phyloP scores from a whole-genome alignment of 1,284 basidiomycete genomes.

The Ceratobasidium sp. region DNA sequence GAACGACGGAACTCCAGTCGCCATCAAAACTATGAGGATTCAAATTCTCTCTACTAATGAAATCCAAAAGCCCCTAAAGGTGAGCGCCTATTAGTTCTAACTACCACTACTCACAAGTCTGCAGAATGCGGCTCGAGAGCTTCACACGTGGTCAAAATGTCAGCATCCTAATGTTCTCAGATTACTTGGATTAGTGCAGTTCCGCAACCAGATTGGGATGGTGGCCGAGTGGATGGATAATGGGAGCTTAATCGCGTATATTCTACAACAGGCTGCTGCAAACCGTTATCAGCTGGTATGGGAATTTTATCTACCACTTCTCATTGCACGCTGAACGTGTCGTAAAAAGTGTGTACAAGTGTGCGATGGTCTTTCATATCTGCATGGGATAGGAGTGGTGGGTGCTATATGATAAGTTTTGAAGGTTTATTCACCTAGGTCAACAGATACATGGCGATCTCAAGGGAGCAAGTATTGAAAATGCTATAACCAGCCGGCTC shows the following conservation, averaged over 20 bases:
- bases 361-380: neutral
- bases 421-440: neutral
- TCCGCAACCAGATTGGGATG: neutral
- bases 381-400: neutral
- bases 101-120: too few relatives aligned
- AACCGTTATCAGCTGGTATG: neutral
- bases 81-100: neutral
- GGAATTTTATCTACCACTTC: neutral
- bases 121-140: slow-evolving; percentile 2
- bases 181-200: neutral
- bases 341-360: neutral
- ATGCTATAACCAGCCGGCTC: neutral
- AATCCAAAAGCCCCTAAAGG: neutral
- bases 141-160: neutral
- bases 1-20: neutral
- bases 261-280: neutral
- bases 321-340: too few relatives aligned
- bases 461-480: neutral
- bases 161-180: neutral
- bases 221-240: slow-evolving; percentile 1
- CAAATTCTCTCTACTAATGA: neutral
- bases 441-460: slow-evolving; percentile 6
- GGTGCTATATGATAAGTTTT: neutral
- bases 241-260: neutral
- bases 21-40: slow-evolving; percentile 9